Base-by-base conservation (phyloP, 163 green algal genomes). In the Coccomyxa subellipsoidea region DNA sequence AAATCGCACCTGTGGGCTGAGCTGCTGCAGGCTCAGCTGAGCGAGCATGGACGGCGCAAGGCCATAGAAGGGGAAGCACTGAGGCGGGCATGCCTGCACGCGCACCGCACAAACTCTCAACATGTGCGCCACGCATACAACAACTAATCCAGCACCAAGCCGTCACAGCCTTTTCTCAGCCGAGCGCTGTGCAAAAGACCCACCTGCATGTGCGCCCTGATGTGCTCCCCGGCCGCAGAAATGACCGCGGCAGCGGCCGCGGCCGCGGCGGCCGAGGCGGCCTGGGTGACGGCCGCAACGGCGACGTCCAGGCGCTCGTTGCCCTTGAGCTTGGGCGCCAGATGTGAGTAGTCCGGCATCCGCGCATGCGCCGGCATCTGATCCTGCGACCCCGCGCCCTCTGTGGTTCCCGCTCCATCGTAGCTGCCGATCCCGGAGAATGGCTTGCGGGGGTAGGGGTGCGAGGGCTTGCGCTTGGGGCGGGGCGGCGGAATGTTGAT, bases 401-500 rank as follows among this genome's bases (percentile, higher is more conserved):
- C 70, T 7, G 70, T 39, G 18, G 32, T 59, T 59, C 15, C 47
- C 5, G 47, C 47, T 59, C 47, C 47, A 59, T 59, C 70, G 10
- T 10, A n/a, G 70, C 70, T 77, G 32, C 31, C 32, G 32, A 27
- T 9, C 32, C 70, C 70, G 0, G 70, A 38, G 32, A 40, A 38
- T 0, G 83, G 83, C 82, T 97, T 98, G 23, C 89, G 87, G 0
- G 94, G 93, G 81, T 97, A 97, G 0, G 93, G 93, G 81, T 93
- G 89, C 15, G 83, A 71, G 27, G 92, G 91, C 85, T 95, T 97
- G 78, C 91, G 89, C 88, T 98, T 98, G 35, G 93, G 94, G 0
- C 95, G 85, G 0, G 95, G 95, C 4, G 95, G 95, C 1, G 95
- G 95, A 53, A 98, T 96, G 53, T 85, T 81, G 69, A 97, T 85